Evolutionary conservation across 1,139 yeast species (phyloP), one percentile per base, ranked within the genome.

Genomic region (Yamadazyma pseudoaaseri): DNA sequence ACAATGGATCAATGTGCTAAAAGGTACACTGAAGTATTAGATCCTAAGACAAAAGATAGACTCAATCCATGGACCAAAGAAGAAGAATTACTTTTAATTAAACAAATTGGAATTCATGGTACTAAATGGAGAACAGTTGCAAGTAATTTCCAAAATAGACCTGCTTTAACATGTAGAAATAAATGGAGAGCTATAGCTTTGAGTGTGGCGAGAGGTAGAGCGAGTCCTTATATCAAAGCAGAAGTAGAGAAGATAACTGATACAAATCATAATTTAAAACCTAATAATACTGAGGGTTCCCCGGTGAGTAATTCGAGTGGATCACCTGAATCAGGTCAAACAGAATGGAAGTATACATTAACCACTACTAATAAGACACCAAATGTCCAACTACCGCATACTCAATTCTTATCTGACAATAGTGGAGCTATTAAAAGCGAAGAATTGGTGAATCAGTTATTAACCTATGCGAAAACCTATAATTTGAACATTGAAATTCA

Each of bases 1-100:
- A 90, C 96, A 1, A 96, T 89, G 53, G 97, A 89, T 56, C 97
- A 90, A 60, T 90, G 97, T 62, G 87, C 96, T 2, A 90, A 90
- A 52, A 63, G 97, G 45, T 90, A 87, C 56, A 79, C 83, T 14
- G 97, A 90, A 51, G 96, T 89, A 2, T 60, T 90, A 38, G 95
- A 86, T 47, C 97, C 97, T 2, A 73, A 61, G 47, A 81, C 92
- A 4, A 79, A 81, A 39, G 89, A 85, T 47, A 63, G 97, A 34
- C 65, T 87, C 30, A 74, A 86, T 44, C 81, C 85, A 4, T 90
- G 97, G 97, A 67, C 79, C 0, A 52, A 72, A 25, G 86, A 79
- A 10, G 97, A 90, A 52, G 97, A 90, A 54, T 60, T 83, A 27
- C 59, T 64, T 36, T 64, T 90, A 39, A 76, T 87, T 25, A 68